Evolutionary conservation across 768 basidiomycete genomes (phyloP).

Genomic region (Psilocybe tampanensis): DNA sequence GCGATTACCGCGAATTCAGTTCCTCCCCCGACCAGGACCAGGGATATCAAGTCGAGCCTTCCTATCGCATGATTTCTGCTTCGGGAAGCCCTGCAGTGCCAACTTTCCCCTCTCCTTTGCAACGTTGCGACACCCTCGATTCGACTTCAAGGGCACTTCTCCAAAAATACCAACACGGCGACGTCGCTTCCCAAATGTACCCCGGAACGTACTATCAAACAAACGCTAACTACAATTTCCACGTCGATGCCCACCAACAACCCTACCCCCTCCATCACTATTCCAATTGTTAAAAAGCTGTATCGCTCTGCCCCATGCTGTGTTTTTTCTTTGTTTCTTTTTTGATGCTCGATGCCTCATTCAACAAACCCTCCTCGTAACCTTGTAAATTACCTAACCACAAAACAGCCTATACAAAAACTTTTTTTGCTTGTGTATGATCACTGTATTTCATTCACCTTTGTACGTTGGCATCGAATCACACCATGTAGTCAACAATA

Average conservation of each 20-base stretch:
- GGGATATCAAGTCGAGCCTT: conserved; percentile 6
- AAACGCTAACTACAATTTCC: background rate
- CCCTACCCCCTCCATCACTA: background rate
- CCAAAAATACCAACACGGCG: conserved; percentile 5
- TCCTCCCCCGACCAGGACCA: background rate
- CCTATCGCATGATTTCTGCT: background rate
- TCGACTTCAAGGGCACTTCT: conserved; percentile 2
- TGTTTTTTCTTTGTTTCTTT: no score
- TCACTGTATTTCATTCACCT: background rate
- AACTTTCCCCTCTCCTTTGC: background rate
- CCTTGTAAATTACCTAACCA: no score
- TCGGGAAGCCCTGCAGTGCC: conserved; percentile 2
- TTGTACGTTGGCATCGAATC: background rate
- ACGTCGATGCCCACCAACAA: background rate
- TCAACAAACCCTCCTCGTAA: no score
- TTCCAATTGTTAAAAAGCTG: background rate
- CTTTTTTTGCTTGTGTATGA: background rate
- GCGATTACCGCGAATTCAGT: background rate
- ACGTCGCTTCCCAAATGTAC: conserved; percentile 3
- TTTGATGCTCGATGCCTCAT: no score
- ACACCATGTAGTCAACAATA: background rate
- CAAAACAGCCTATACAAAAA: background rate
- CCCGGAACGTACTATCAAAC: conserved; percentile 9
- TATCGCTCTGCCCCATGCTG: background rate
- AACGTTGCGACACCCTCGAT: background rate